phyloP scores from a whole-genome alignment of 345 rosid genomes.

The Rhizophora apiculata region DNA sequence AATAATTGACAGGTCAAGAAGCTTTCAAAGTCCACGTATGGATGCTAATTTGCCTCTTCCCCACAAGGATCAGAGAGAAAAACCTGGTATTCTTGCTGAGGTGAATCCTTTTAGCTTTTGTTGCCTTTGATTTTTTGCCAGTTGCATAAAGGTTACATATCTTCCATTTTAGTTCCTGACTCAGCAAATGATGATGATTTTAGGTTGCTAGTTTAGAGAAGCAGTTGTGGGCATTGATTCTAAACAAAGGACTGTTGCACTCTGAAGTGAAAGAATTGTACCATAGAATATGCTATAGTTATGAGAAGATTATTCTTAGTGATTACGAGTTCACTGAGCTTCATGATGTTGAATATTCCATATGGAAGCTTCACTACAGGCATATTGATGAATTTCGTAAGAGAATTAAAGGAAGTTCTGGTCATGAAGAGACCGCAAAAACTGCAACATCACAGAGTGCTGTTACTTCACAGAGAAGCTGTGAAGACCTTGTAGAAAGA shows the following conservation, averaged over 20 bases:
- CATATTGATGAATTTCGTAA: conserved; percentile 91
- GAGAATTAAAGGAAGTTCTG: conserved; percentile 43
- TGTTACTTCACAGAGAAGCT: conserved; percentile 17
- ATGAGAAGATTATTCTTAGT: conserved; percentile 52
- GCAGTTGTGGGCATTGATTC: conserved; percentile 57
- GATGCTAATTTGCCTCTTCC: conserved; percentile 22
- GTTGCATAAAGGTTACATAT: not conserved
- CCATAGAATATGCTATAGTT: conserved; percentile 54
- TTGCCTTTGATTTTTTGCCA: conserved; percentile 13
- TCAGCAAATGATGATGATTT: conserved; percentile 18
- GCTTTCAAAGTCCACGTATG: conserved; percentile 28
- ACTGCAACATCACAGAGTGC: conserved; percentile 19
- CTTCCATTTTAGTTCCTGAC: conserved; percentile 15
- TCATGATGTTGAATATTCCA: conserved; percentile 77
- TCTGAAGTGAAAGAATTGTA: conserved; percentile 56
- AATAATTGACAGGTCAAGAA: conserved; percentile 19
- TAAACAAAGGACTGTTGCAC: conserved; percentile 48
- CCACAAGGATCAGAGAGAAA: conserved; percentile 43
- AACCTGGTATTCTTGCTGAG: conserved; percentile 46
- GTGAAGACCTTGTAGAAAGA: conserved; percentile 39
- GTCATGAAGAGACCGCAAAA: conserved; percentile 20
- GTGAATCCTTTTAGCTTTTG: conserved; percentile 30
- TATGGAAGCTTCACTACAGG: conserved; percentile 85
- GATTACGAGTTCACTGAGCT: conserved; percentile 51
- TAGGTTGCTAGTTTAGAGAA: conserved; percentile 68